Conservation (phyloP, 2,329 filamentous ascomycete genomes). For the Talaromyces atroroseus region DNA sequence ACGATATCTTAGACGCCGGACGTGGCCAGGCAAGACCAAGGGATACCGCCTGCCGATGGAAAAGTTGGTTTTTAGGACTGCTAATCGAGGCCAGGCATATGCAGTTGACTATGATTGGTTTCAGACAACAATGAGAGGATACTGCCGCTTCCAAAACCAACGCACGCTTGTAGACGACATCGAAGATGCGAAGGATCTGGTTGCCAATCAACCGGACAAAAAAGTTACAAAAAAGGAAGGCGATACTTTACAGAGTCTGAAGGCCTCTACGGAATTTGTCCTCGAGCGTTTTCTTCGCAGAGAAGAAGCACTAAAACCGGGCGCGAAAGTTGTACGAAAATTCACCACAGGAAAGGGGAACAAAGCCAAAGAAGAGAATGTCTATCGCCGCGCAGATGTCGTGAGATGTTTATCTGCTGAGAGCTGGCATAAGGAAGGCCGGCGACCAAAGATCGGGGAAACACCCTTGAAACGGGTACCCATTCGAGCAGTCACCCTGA, state of each 20-base stretch:
- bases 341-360: slow-evolving; percentile 73
- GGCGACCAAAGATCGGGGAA: slow-evolving; percentile 65
- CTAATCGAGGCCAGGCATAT: slow-evolving; percentile 49
- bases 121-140: slow-evolving; percentile 69
- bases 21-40: slow-evolving; percentile 85
- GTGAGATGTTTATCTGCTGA: slow-evolving; percentile 84
- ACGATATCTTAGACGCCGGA: slow-evolving; percentile 75
- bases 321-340: slow-evolving; percentile 62
- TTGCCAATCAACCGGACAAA: slow-evolving; percentile 65
- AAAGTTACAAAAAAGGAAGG: slow-evolving; percentile 68
- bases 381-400: slow-evolving; percentile 74
- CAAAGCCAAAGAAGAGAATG: slow-evolving; percentile 68
- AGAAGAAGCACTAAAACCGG: slow-evolving; percentile 76
- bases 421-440: slow-evolving; percentile 96
- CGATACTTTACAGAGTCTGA: slow-evolving; percentile 83
- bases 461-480: slow-evolving; percentile 79
- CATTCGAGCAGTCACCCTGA: slow-evolving; percentile 82
- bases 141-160: slow-evolving; percentile 50
- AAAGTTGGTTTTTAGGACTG: slow-evolving; percentile 74
- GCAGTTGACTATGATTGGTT: slow-evolving; percentile 88
- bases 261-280: slow-evolving; percentile 76
- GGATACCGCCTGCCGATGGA: slow-evolving; percentile 71
- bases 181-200: slow-evolving; percentile 74
- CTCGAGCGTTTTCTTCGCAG: slow-evolving; percentile 81
- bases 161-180: slow-evolving; percentile 68